Base-by-base conservation (phyloP, 2,329 filamentous ascomycete species). In the Whalleya microplaca region DNA sequence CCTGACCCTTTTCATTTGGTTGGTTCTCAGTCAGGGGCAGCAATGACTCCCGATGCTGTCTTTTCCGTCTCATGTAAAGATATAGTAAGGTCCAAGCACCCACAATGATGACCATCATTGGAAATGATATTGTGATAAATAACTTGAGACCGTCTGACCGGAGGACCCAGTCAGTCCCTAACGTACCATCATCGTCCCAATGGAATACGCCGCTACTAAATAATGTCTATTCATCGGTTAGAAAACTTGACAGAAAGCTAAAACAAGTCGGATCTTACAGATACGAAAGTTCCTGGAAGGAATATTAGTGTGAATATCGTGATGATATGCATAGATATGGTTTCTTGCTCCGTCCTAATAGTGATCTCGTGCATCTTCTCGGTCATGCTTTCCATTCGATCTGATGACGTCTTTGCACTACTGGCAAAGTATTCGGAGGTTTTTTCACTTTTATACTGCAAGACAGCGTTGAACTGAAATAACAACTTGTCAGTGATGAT, bases 291-390 rank as follows among this genome's bases (percentile, higher is more conserved):
- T 0, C 64, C 68, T 9, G 70, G 70, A 4, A 72, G 60, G 37
- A 71, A 70, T 1, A 69, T 62, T 14, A 72, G 61, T 6, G 68
- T 69, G 7, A 72, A 61, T 19, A 67, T 58, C 0, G 69, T 72
- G 20, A 72, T 72, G 16, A 69, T 60, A 20, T 70, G 68, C 68
- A 72, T 71, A 1, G 70, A 71, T 5, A 66, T 60, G 0, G 69
- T 71, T 43, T 71, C 63, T 52, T 81, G 77, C 21, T 80, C 78
- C 12, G 76, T 79, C 44, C 82, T 79, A 19, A 77, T 66, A 0
- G 81, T 80, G n/a, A 84, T 81, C 50, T 75, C 76, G 62, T 82
- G 78, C 61, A 80, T 81, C 60, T 80, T 76, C 57, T 76, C 74
- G 8, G 75, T 64, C 50, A 59, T 63, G 0, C 32, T 18, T 21